Evolutionary conservation across 2,329 filamentous ascomycete species (phyloP), one percentile per base, ranked within the genome.

Genomic region (Aspergillus clavatus): DNA sequence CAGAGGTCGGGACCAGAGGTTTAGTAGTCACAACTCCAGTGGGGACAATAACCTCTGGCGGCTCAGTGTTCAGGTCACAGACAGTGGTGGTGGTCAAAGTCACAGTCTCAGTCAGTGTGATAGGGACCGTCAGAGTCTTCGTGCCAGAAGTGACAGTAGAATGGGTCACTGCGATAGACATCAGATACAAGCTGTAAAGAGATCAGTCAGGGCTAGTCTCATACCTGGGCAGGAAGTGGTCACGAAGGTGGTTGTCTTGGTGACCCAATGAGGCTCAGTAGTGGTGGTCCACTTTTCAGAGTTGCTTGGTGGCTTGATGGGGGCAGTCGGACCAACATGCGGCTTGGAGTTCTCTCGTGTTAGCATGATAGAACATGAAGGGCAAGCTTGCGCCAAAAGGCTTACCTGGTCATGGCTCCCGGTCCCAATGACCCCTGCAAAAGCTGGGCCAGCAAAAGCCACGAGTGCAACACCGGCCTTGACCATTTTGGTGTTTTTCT

Each of bases 171-270:
- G 19, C n/a, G 42, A 41, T 24, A 48, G n/a, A 16, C 1, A 26
- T 44, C 23, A 46, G 27, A 26, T 27, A 19, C n/a, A 11, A 8
- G 22, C 3, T 4, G 7, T 28, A 16, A 11, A 35, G 18, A 18
- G 31, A 16, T 35, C 31, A 35, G 8, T 33, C 6, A 14, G 14
- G 26, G n/a, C 5, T 24, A 24, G 23, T 8, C 23, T 22, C 60
- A 51, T 59, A 66, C 63, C 58, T 48, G 65, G 63, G 56, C 56
- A 61, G 40, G 52, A 53, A 29, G 65, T 68, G 46, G 65, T 68
- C 47, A 61, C 56, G 43, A 49, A 54, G 21, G 64, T 67, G 43
- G 58, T 56, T 16, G 59, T 64, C 56, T 56, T 61, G 49, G 62
- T 62, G 46, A 57, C 54, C 29, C 45, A 45, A 42, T 45, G 31